Evolutionary conservation across 805 yeast species (phyloP).

Genomic region (Candida tibetensis): DNA sequence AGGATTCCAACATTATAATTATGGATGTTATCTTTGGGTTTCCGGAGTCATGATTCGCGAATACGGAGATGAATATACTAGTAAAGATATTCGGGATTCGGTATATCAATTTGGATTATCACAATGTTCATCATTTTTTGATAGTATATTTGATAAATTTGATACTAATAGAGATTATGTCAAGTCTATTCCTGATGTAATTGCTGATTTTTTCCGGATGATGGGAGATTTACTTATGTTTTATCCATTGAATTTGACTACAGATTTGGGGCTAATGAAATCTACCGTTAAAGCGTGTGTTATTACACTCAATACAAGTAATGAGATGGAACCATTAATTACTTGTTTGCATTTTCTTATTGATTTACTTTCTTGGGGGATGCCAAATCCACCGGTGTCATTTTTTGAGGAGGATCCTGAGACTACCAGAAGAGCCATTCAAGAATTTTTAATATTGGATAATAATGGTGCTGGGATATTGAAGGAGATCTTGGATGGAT

Average conservation of each 20-base stretch:
- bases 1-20: constrained; percentile 66
- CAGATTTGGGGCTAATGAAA: constrained; percentile 44
- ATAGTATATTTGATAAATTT: constrained; percentile 29
- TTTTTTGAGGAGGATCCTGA: constrained; percentile 51
- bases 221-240: constrained; percentile 74
- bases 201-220: constrained; percentile 87
- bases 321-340: constrained; percentile 68
- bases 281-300: constrained; percentile 60
- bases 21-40: constrained; percentile 88
- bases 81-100: constrained; percentile 50
- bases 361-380: constrained; percentile 84
- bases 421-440: constrained; percentile 12
- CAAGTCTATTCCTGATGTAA: constrained; percentile 56
- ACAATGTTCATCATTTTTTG: constrained; percentile 60
- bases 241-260: constrained; percentile 55
- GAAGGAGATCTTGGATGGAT: constrained; percentile 55
- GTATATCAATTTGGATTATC: constrained; percentile 73
- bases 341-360: constrained; percentile 73
- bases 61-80: constrained; percentile 54
- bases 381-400: constrained; percentile 75
- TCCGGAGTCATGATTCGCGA: constrained; percentile 75
- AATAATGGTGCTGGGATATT: constrained; percentile 58
- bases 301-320: constrained; percentile 47
- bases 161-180: constrained; percentile 24
- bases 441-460: constrained; percentile 39